These are phyloP conservation scores for Rhododendron vialii DNA, from an alignment of 148 eudicot species.

Conservation along the genomic window DNA sequence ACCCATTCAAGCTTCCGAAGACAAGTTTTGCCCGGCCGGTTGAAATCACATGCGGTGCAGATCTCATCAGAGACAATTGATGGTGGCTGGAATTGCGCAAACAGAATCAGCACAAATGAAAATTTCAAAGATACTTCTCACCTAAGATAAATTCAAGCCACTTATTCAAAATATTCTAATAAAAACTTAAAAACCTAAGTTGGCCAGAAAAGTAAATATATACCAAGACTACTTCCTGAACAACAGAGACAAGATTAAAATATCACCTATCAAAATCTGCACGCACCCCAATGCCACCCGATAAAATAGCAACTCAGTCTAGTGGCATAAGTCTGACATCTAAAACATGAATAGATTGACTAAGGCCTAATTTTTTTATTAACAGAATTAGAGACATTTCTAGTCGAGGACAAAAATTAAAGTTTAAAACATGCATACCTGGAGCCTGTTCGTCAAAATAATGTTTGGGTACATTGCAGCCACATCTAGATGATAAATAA, in stretches of 20 bases:
- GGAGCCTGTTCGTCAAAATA: constrained; percentile 97
- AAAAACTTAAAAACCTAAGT: neutral
- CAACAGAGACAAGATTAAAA: neutral
- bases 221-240: neutral
- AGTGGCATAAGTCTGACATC: neutral
- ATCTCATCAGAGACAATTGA: constrained; percentile 95
- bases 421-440: constrained; percentile 45
- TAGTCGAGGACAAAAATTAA: neutral
- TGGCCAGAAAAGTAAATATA: neutral
- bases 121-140: constrained; percentile 1
- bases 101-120: constrained; percentile 17
- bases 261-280: neutral
- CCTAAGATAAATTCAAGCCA: neutral
- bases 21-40: constrained; percentile 96
- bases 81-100: constrained; percentile 61
- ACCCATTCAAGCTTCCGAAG: constrained; percentile 99
- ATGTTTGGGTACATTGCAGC: constrained; percentile 99
- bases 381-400: neutral
- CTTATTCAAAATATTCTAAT: neutral
- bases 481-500: constrained; percentile 98
- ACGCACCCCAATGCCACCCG: neutral
- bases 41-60: constrained; percentile 98
- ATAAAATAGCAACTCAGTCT: neutral
- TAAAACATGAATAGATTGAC: neutral
- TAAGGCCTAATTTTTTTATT: neutral